Evolutionary conservation across 345 rosid species (phyloP), one percentile per base, ranked within the genome.

Genomic region (Populus alba): DNA sequence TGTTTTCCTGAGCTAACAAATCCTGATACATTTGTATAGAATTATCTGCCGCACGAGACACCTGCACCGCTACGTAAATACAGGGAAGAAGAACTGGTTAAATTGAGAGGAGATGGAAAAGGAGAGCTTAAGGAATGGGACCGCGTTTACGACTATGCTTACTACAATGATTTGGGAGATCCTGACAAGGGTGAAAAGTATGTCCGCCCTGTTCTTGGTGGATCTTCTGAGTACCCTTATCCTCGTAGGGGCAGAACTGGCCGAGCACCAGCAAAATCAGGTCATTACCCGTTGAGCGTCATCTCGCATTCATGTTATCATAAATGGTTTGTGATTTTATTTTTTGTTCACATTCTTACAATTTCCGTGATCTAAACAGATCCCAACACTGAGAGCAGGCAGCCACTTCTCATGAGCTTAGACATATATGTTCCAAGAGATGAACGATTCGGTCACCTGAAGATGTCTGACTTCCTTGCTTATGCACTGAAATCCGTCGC

Each of bases 241-340:
- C 90, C 90, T 72, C 84, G 90, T 35, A 81, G 89, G 45, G 88
- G 85, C 65, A 87, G 90, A 74, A 87, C 90, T 7, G 82, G 90
- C 72, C 78, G 90, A 61, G 43, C 83, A 27, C 85, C 82, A 8
- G 38, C 80, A 37, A 41, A 81, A 63, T 57, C 87, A 70, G 87
- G 87, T 87, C 23, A 33, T 67, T 45, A 16, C 27, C 49, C 23
- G 35, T 1, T 33, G 66, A 51, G 2, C 7, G 18, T 23, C 27
- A 29, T 35, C 39, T 51, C 73, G 27, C 6, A 55, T 65, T 49
- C 23, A 74, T 41, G 6, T 57, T 49, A 47, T 38, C 37, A 47
- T 38, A 27, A 15, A 31, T 6, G 31, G 10, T 16, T 35, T n/a
- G 63, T 45, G 11, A 2, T 27, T 15, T 66, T 15, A 31, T 17